phyloP scores from a whole-genome alignment of 1,284 basidiomycete genomes.

The Peniophora sp. region DNA sequence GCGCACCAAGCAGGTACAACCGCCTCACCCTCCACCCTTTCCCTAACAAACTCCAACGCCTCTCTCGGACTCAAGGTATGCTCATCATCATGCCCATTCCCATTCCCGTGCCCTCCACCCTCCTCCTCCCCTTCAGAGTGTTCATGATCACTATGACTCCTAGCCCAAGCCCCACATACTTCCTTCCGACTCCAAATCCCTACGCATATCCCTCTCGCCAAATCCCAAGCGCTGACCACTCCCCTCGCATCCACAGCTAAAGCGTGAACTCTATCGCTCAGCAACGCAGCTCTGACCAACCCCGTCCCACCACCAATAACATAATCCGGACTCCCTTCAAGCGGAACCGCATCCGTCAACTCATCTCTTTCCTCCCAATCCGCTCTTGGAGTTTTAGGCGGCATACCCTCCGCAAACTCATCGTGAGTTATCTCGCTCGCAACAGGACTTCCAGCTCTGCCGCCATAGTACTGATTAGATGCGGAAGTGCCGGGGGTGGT shows the following conservation, averaged over 20 bases:
- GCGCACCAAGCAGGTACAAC: slow-evolving; percentile 81
- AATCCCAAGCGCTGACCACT: slow-evolving; percentile 89
- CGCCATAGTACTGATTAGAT: too few relatives aligned
- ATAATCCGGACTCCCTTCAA: slow-evolving; percentile 55
- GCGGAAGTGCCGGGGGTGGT: too few relatives aligned
- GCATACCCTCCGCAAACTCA: too few relatives aligned
- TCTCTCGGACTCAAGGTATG: slow-evolving; percentile 78
- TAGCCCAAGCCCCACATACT: too few relatives aligned
- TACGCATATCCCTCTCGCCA: slow-evolving; percentile 71
- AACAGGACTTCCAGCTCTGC: too few relatives aligned
- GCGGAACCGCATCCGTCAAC: slow-evolving; percentile 70
- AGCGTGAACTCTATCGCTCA: slow-evolving; percentile 91
- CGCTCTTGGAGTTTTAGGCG: slow-evolving; percentile 41
- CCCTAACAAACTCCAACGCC: slow-evolving; percentile 80
- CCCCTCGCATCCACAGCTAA: slow-evolving; percentile 86
- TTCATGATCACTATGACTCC: too few relatives aligned
- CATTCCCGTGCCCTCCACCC: too few relatives aligned
- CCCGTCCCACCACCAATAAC: slow-evolving; percentile 77
- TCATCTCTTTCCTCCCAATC: slow-evolving; percentile 78
- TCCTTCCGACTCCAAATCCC: too few relatives aligned
- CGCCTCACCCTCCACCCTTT: slow-evolving; percentile 89
- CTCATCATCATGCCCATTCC: too few relatives aligned
- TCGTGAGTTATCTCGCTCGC: too few relatives aligned
- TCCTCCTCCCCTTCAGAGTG: too few relatives aligned
- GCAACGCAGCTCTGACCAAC: slow-evolving; percentile 72